phyloP scores from a whole-genome alignment of 805 yeast species.

The Priceomyces castillae region DNA sequence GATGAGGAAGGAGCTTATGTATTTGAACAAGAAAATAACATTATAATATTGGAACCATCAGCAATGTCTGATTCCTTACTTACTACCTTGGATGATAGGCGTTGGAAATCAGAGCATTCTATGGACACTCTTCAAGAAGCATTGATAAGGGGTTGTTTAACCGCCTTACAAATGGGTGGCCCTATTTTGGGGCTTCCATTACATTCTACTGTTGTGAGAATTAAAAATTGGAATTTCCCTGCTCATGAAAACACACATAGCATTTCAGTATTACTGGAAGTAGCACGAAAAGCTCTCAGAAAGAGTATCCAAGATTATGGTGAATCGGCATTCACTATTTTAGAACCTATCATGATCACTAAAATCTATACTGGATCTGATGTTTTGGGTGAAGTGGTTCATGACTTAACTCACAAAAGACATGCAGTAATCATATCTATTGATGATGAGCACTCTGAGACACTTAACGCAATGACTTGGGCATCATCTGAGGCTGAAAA shows the following conservation, averaged over 20 bases:
- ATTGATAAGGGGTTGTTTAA: slow-evolving; percentile 55
- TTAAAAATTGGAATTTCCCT: slow-evolving; percentile 54
- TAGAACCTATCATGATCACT: slow-evolving; percentile 89
- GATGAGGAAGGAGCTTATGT: slow-evolving; percentile 40
- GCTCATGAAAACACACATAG: slow-evolving; percentile 41
- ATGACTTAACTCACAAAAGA: slow-evolving; percentile 77
- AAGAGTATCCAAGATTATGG: slow-evolving; percentile 20
- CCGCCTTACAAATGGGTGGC: slow-evolving; percentile 69
- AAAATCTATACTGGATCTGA: slow-evolving; percentile 63
- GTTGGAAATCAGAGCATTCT: slow-evolving; percentile 50
- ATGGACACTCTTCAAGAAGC: slow-evolving; percentile 53
- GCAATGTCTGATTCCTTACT: slow-evolving; percentile 27
- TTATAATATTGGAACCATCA: slow-evolving; percentile 33
- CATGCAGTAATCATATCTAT: slow-evolving; percentile 71
- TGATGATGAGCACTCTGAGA: slow-evolving; percentile 54
- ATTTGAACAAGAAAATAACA: slow-evolving; percentile 49
- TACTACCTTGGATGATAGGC: slow-evolving; percentile 26
- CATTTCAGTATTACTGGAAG: slow-evolving; percentile 42
- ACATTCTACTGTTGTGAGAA: slow-evolving; percentile 56
- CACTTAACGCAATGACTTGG: slow-evolving; percentile 39
- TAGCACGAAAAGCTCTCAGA: slow-evolving; percentile 38
- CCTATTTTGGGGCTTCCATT: slow-evolving; percentile 54
- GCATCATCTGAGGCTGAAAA: slow-evolving; percentile 56
- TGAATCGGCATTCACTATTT: slow-evolving; percentile 43
- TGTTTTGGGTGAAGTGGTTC: slow-evolving; percentile 78